phyloP scores from a whole-genome alignment of 345 rosid species.

The Eutrema japonicum region DNA sequence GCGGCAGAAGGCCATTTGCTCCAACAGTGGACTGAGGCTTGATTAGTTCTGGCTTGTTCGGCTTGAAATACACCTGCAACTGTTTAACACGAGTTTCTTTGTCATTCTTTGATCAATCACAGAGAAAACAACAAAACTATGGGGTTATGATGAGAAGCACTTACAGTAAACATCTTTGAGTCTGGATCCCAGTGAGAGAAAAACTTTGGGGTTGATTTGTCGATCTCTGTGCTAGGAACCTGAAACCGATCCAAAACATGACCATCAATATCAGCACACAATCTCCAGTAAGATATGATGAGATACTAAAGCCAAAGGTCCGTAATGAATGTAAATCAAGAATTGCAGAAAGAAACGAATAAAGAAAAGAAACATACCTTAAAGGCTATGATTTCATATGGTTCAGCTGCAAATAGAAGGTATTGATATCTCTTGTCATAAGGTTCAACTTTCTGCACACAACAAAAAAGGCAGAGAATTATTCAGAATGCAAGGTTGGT shows the following conservation, averaged over 20 bases:
- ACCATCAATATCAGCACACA: slow-evolving; percentile 16
- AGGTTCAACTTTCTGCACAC: slow-evolving; percentile 76
- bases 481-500: background rate
- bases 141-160: slow-evolving; percentile 37
- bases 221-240: slow-evolving; percentile 99
- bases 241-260: slow-evolving; percentile 37
- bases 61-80: slow-evolving; percentile 90
- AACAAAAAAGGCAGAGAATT: background rate
- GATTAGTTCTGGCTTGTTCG: slow-evolving; percentile 76
- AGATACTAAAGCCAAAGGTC: background rate
- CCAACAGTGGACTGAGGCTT: slow-evolving; percentile 70
- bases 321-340: slow-evolving; percentile 2
- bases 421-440: slow-evolving; percentile 90
- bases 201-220: slow-evolving; percentile 95
- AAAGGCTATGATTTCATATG: slow-evolving; percentile 95
- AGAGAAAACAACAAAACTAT: background rate
- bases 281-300: slow-evolving; percentile 14
- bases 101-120: background rate
- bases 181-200: slow-evolving; percentile 99
- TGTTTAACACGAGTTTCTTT: slow-evolving; percentile 37
- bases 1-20: slow-evolving; percentile 63
- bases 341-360: background rate
- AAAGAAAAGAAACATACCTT: slow-evolving; percentile 52
- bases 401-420: slow-evolving; percentile 95
- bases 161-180: slow-evolving; percentile 97